phyloP scores from a whole-genome alignment of 2,329 filamentous ascomycete genomes.

The Colletotrichum caudatum region DNA sequence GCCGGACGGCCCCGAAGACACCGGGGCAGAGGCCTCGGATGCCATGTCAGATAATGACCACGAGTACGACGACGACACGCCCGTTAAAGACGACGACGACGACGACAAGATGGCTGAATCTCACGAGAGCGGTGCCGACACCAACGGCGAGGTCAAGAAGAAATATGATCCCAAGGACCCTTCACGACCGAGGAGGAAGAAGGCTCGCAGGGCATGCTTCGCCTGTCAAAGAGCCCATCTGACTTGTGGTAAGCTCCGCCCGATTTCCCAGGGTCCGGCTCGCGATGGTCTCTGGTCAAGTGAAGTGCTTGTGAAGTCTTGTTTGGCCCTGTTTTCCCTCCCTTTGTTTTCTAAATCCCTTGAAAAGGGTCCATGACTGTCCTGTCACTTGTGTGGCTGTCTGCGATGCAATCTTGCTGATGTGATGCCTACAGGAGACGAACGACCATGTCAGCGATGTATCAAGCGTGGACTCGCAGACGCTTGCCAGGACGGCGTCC shows the following conservation, averaged over 20 bases:
- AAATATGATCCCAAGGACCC: constrained; percentile 90
- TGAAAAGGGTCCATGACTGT: constrained; percentile 11
- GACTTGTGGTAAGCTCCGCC: constrained; percentile 86
- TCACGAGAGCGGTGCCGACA: constrained; percentile 52
- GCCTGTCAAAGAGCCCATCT: constrained; percentile 97
- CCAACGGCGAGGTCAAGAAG: constrained; percentile 69
- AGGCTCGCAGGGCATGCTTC: constrained; percentile 94
- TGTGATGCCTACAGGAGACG: constrained; percentile 75
- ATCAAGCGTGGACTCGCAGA: constrained; percentile 94
- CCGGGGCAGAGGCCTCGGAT: constrained; percentile 68
- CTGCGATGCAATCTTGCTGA: constrained; percentile 29
- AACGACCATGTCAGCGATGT: constrained; percentile 92
- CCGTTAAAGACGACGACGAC: constrained; percentile 61
- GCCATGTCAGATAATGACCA: constrained; percentile 70
- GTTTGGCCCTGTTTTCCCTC: constrained; percentile 31
- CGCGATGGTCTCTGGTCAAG: constrained; percentile 29
- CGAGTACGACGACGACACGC: constrained; percentile 64
- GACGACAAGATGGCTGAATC: constrained; percentile 64
- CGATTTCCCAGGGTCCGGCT: constrained; percentile 25
- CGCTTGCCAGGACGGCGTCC: constrained; percentile 92
- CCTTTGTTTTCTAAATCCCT: constrained; percentile 27
- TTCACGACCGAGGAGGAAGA: constrained; percentile 89
- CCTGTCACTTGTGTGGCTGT: constrained; percentile 15
- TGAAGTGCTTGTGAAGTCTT: constrained; percentile 33
- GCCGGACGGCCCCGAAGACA: constrained; percentile 66